Percentiles rank a stretch among this genome's conserved stretches.
phyloP scores from a whole-genome alignment of 371 early-diverging fungal species.

The Actinomucor elegans region DNA sequence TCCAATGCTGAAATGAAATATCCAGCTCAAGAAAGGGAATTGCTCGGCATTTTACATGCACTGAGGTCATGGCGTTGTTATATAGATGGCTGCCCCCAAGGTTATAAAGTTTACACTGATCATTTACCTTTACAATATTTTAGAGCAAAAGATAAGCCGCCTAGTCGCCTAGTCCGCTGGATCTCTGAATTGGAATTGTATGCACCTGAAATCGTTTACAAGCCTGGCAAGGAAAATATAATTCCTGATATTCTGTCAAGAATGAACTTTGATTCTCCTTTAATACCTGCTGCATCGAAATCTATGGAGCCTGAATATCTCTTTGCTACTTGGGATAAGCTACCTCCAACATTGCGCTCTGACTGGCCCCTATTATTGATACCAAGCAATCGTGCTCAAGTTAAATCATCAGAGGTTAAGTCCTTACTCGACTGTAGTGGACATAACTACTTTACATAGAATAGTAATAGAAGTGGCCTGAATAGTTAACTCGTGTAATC shows the following conservation, averaged over 20 bases:
- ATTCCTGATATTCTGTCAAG: too few relatives aligned
- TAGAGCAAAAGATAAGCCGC: too few relatives aligned
- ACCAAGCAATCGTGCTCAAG: background rate
- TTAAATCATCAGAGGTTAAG: background rate
- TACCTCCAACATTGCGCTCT: background rate
- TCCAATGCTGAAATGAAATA: conserved; percentile 24
- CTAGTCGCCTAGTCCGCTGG: too few relatives aligned
- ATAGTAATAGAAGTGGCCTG: too few relatives aligned
- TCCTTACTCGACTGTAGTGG: background rate
- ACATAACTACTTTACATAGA: too few relatives aligned
- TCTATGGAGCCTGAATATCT: conserved; percentile 12
- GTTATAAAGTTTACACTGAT: conserved; percentile 21
- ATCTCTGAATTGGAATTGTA: conserved; percentile 19
- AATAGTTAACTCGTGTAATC: too few relatives aligned
- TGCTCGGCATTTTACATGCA: conserved; percentile 34
- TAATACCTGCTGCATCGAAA: conserved; percentile 6
- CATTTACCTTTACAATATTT: conserved; percentile 27
- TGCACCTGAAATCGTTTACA: conserved; percentile 27
- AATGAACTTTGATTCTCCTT: too few relatives aligned
- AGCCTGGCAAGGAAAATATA: too few relatives aligned
- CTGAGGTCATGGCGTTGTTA: conserved; percentile 34
- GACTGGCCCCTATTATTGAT: conserved; percentile 24
- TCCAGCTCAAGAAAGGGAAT: conserved; percentile 35
- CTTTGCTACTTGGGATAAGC: conserved; percentile 4
- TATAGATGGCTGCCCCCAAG: conserved; percentile 16